phyloP scores from a whole-genome alignment of 2,329 filamentous ascomycete species.

The Elsinoe australis region DNA sequence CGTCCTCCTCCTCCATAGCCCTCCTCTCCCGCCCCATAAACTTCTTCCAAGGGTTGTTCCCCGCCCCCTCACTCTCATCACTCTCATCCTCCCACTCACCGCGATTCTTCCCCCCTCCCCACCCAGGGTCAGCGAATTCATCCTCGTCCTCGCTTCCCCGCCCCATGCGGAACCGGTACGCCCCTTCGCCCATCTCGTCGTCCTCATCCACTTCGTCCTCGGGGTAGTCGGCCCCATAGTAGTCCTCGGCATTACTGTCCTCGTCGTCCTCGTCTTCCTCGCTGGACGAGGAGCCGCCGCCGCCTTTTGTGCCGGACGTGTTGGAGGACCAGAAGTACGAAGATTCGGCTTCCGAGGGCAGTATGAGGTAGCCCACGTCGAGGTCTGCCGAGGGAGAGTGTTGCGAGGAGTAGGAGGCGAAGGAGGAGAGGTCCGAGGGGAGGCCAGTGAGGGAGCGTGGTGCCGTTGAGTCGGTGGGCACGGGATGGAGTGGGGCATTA shows the following conservation, averaged over 20 bases:
- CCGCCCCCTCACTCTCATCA: conserved; percentile 22
- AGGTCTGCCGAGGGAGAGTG: conserved; percentile 5
- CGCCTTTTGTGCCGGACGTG: conserved; percentile 6
- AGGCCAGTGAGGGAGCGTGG: conserved; percentile 12
- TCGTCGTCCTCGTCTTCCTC: conserved; percentile 12
- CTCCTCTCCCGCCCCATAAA: conserved; percentile 18
- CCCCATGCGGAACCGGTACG: conserved; percentile 35
- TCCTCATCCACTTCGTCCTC: conserved; percentile 71
- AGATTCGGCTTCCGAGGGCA: conserved; percentile 1
- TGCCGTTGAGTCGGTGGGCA: conserved; percentile 8
- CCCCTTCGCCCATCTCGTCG: conserved; percentile 50
- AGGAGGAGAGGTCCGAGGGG: conserved; percentile 9
- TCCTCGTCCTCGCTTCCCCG: conserved; percentile 36
- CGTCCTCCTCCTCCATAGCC: conserved; percentile 15
- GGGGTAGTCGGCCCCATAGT: conserved; percentile 72
- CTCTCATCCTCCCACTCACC: conserved; percentile 23
- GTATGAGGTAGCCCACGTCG: conserved; percentile 17
- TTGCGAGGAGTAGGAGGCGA: neutral
- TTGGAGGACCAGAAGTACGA: conserved; percentile 13
- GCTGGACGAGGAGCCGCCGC: neutral
- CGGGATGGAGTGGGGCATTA: conserved; percentile 28
- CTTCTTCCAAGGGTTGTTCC: conserved; percentile 28
- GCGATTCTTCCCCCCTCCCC: conserved; percentile 24
- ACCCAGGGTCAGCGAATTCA: conserved; percentile 7
- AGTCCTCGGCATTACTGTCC: conserved; percentile 53